phyloP scores from a whole-genome alignment of 352 stramenopile species.

The Globisporangium canariense region DNA sequence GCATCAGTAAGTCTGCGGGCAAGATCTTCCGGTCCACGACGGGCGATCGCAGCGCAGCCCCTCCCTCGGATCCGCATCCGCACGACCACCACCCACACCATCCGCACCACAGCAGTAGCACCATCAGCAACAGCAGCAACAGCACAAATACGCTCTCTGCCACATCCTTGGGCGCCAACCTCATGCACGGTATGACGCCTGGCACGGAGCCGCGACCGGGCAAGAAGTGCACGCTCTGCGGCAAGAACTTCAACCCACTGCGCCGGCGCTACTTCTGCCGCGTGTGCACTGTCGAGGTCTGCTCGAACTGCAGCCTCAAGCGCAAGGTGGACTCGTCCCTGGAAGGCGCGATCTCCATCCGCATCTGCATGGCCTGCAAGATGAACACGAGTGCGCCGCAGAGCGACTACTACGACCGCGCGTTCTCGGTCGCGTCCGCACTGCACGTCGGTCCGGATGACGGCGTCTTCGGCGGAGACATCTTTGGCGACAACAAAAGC shows the following conservation, averaged over 20 bases:
- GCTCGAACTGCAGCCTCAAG: constrained; percentile 68
- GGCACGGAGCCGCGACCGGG: constrained; percentile 8
- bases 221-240: constrained; percentile 73
- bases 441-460: constrained; percentile 20
- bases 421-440: constrained; percentile 36
- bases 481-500: constrained; percentile 12
- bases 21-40: constrained; percentile 16
- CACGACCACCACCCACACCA: constrained; percentile 3
- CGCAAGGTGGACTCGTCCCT: constrained; percentile 33
- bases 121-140: constrained; percentile 8
- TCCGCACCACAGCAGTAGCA: constrained; percentile 20
- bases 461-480: constrained; percentile 15
- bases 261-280: constrained; percentile 71
- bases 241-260: constrained; percentile 82
- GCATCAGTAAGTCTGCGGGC: constrained; percentile 13
- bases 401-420: constrained; percentile 57
- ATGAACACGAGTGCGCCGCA: constrained; percentile 44
- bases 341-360: constrained; percentile 36
- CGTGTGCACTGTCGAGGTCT: constrained; percentile 57
- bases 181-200: constrained; percentile 8
- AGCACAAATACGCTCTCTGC: neutral
- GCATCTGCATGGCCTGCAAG: constrained; percentile 79
- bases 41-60: neutral
- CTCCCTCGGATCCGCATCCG: neutral
- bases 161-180: neutral